These are phyloP conservation scores for Marvania coccoides DNA, from an alignment of 139 green algal genomes.

Conservation along the genomic window DNA sequence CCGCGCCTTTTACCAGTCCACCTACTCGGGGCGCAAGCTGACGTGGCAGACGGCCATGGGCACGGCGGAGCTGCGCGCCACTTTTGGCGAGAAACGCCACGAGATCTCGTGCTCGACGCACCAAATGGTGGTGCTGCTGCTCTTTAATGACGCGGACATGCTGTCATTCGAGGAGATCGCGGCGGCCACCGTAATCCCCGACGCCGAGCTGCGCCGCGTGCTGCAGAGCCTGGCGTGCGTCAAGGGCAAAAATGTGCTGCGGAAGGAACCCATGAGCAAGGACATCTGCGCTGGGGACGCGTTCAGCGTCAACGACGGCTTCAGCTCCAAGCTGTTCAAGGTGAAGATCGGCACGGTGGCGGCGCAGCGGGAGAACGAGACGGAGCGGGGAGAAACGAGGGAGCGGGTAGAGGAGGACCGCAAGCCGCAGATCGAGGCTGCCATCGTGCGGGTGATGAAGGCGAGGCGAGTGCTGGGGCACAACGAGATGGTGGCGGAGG, in stretches of 20 bases:
- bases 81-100: constrained; percentile 62
- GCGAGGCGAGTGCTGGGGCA: constrained; percentile 73
- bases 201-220: constrained; percentile 74
- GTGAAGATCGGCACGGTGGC: constrained; percentile 56
- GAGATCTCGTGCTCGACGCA: constrained; percentile 91
- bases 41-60: constrained; percentile 97
- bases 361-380: constrained; percentile 74
- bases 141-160: constrained; percentile 87
- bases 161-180: constrained; percentile 59
- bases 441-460: constrained; percentile 99
- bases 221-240: constrained; percentile 84
- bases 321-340: constrained; percentile 78
- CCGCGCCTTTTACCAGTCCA: constrained; percentile 72
- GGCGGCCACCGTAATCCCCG: constrained; percentile 67
- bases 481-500: constrained; percentile 88
- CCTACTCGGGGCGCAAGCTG: constrained; percentile 65
- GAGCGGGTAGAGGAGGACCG: constrained; percentile 88
- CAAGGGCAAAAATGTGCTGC: constrained; percentile 92
- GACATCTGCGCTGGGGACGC: constrained; percentile 76
- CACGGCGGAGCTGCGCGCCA: constrained; percentile 77
- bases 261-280: constrained; percentile 75
- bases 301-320: constrained; percentile 88
- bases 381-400: constrained; percentile 82
- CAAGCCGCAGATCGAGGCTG: constrained; percentile 97
- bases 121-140: constrained; percentile 85